A percentile compares a stretch with the other conserved stretches of the same genome.
Evolutionary conservation across 306 rosid species (phyloP).

Genomic region (Corylus heterophylla): DNA sequence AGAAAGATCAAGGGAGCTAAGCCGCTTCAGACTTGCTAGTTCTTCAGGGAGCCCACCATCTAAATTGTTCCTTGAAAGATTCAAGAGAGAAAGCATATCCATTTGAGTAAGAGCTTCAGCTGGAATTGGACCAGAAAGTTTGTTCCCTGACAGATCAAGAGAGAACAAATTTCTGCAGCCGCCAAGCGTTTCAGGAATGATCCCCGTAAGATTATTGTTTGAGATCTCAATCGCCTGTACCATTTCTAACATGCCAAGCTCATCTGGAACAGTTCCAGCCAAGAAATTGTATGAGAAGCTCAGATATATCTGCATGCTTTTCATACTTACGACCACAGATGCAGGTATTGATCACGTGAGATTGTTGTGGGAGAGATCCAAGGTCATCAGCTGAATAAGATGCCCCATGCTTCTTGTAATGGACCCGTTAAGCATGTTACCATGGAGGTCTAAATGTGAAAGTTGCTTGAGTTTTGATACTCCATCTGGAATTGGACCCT

Average conservation of each 20-base stretch:
- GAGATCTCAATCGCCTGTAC: constrained; percentile 73
- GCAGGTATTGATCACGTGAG: constrained; percentile 63
- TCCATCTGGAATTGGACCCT: constrained; percentile 68
- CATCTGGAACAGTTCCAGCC: constrained; percentile 60
- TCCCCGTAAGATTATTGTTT: constrained; percentile 73
- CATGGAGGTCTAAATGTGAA: constrained; percentile 61
- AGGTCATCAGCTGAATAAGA: constrained; percentile 40
- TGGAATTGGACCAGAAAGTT: constrained; percentile 76
- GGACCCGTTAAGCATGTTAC: constrained; percentile 64
- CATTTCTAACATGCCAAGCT: constrained; percentile 75
- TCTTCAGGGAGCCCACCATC: constrained; percentile 60
- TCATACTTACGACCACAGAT: constrained; percentile 47
- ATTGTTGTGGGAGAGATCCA: constrained; percentile 75
- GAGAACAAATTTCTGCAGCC: constrained; percentile 67
- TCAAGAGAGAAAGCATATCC: too few species aligned
- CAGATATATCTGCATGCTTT: constrained; percentile 61
- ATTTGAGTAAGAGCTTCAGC: too few species aligned
- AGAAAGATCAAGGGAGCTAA: constrained; percentile 76
- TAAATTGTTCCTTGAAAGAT: constrained; percentile 60
- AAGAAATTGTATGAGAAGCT: constrained; percentile 75
- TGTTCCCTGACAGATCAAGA: constrained; percentile 76
- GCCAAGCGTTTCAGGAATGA: constrained; percentile 53
- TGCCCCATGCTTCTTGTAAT: constrained; percentile 63
- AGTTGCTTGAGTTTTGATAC: constrained; percentile 69
- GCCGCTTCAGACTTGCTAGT: constrained; percentile 50